Base-by-base conservation (phyloP, 768 basidiomycete genomes). In the Kondoa malvinella region DNA sequence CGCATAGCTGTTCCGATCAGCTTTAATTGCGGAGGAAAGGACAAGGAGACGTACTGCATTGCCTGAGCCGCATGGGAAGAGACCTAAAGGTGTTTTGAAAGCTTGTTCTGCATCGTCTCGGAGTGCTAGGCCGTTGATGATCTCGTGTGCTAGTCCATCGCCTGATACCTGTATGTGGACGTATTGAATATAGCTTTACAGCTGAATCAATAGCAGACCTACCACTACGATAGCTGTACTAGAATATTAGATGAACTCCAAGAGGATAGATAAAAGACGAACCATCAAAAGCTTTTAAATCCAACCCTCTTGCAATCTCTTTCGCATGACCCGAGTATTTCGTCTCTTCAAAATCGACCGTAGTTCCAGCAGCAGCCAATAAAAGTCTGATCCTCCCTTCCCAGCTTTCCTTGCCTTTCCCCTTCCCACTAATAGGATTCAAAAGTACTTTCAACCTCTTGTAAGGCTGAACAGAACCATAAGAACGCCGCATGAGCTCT, bases 141-240 rank as follows among this genome's bases (percentile, higher is more conserved):
- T 70, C 58, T 78, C 78, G 67, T 77, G 76, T 4, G 77, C 73
- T 34, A 76, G 64, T 4, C 78, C 78, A 66, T 78, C 78, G 3
- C 78, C 78, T 0, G 76, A 77, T 1, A 75, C 74, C 0, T 74
- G 70, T 0, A 75, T n/a, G n/a, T n/a, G n/a, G n/a, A n/a, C n/a
- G n/a, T n/a, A n/a, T n/a, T n/a, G n/a, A n/a, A n/a, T n/a, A n/a
- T n/a, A n/a, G n/a, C n/a, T n/a, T n/a, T n/a, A n/a, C n/a, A n/a
- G n/a, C n/a, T n/a, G n/a, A n/a, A n/a, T n/a, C n/a, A n/a, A n/a
- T n/a, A n/a, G n/a, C n/a, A n/a, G n/a, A n/a, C n/a, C n/a, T n/a
- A n/a, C n/a, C n/a, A n/a, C n/a, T n/a, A n/a, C n/a, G n/a, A n/a
- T n/a, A n/a, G n/a, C n/a, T n/a, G n/a, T n/a, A n/a, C n/a, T n/a